These are phyloP conservation scores for Hylodesmum podocarpum DNA, from an alignment of 306 rosid genomes.

Conservation along the genomic window DNA sequence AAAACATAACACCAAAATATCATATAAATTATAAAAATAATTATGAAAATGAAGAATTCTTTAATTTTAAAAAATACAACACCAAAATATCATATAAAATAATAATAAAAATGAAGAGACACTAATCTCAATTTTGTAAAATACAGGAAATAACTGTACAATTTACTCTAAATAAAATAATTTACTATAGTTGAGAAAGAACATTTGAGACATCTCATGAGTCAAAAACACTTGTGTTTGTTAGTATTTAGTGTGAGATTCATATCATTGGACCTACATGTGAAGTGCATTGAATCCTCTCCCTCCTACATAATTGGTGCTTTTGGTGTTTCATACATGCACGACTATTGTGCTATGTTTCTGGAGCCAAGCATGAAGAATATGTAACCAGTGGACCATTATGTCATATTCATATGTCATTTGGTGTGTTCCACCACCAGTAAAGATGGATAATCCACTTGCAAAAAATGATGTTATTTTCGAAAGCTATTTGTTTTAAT, in stretches of 20 bases:
- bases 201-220: background rate
- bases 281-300: constrained; percentile 4
- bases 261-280: background rate
- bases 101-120: too few species aligned
- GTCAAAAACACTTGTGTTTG: background rate
- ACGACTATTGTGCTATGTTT: background rate
- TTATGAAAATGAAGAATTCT: too few species aligned
- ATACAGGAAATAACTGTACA: too few species aligned
- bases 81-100: too few species aligned
- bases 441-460: constrained; percentile 20
- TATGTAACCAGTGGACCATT: constrained; percentile 11
- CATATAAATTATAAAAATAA: too few species aligned
- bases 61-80: too few species aligned
- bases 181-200: background rate
- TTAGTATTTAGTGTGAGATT: background rate
- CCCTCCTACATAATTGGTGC: background rate
- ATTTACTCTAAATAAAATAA: too few species aligned
- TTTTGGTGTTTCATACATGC: background rate
- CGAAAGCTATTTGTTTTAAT: background rate
- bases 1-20: too few species aligned
- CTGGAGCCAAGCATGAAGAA: background rate
- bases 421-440: background rate
- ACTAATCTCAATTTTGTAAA: too few species aligned
- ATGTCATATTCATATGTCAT: background rate
- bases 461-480: constrained; percentile 10